Evolutionary conservation across 2,329 filamentous ascomycete genomes (phyloP).

Genomic region (Curvularia verruculosa): DNA sequence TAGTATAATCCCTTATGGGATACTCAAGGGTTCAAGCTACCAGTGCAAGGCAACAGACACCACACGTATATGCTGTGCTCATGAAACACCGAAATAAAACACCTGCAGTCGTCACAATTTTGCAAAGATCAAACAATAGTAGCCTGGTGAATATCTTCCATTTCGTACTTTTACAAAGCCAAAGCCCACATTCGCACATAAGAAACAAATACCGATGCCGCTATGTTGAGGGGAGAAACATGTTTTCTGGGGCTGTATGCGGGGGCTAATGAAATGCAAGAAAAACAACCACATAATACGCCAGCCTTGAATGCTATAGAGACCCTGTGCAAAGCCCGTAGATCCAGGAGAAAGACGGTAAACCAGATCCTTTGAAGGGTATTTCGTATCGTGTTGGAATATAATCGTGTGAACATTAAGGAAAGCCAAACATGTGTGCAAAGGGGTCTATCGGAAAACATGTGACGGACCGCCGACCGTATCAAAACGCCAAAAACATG

Average conservation of each 20-base stretch:
- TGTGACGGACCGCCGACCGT: conserved; percentile 32
- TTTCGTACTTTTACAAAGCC: conserved; percentile 34
- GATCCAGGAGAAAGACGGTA: conserved; percentile 21
- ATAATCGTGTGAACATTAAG: conserved; percentile 36
- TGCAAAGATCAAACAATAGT: background rate
- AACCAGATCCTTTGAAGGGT: conserved; percentile 29
- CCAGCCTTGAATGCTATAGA: conserved; percentile 38
- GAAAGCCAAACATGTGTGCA: conserved; percentile 26
- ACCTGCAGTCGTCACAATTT: background rate
- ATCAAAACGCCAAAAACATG: conserved; percentile 39
- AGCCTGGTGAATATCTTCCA: conserved; percentile 14
- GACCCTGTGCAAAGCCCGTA: conserved; percentile 16
- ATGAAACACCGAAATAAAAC: background rate
- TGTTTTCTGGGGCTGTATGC: conserved; percentile 13
- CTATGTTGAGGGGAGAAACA: conserved; percentile 33
- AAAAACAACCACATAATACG: conserved; percentile 35
- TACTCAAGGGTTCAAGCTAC: background rate
- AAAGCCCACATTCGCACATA: conserved; percentile 14
- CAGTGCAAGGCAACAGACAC: background rate
- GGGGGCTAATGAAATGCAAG: conserved; percentile 30
- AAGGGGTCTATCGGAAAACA: conserved; percentile 29
- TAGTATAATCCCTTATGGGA: background rate
- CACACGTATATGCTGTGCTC: background rate
- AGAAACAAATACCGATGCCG: conserved; percentile 31
- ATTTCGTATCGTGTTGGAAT: conserved; percentile 28